Conservation (phyloP, 1,284 basidiomycete species). For the Austropuccinia psidii region DNA sequence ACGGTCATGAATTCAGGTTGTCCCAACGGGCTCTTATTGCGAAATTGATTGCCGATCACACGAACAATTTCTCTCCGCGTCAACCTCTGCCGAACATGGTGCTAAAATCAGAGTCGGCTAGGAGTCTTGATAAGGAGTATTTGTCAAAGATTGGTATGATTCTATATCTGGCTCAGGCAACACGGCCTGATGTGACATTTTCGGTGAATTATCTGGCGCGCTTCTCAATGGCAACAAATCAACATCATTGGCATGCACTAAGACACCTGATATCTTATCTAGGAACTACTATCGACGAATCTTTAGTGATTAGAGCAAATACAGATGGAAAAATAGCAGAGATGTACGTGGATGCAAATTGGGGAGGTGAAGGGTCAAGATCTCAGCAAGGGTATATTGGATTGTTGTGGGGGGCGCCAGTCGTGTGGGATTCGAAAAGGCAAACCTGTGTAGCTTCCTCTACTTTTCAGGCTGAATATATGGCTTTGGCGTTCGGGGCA, state of each 20-base stretch:
- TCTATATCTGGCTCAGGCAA: background rate
- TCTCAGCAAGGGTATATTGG: background rate
- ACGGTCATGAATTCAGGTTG: background rate
- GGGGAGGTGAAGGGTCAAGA: background rate
- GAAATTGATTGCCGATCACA: background rate
- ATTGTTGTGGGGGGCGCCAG: background rate
- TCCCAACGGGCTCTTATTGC: background rate
- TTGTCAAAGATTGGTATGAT: background rate
- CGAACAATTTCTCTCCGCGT: background rate
- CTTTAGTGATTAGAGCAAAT: background rate
- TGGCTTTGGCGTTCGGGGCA: background rate
- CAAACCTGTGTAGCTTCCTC: slow-evolving; percentile 3
- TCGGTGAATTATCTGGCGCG: background rate
- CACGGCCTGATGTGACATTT: background rate
- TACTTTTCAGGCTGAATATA: slow-evolving; percentile 4
- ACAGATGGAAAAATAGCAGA: background rate
- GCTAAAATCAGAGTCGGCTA: background rate
- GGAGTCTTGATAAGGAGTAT: background rate
- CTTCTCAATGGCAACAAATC: background rate
- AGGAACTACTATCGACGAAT: background rate
- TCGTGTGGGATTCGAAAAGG: background rate
- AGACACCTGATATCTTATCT: background rate
- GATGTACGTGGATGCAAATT: background rate
- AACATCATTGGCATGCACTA: background rate
- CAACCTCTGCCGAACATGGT: background rate